phyloP scores from a whole-genome alignment of 805 yeast genomes.

The Candida methanosorbosa region DNA sequence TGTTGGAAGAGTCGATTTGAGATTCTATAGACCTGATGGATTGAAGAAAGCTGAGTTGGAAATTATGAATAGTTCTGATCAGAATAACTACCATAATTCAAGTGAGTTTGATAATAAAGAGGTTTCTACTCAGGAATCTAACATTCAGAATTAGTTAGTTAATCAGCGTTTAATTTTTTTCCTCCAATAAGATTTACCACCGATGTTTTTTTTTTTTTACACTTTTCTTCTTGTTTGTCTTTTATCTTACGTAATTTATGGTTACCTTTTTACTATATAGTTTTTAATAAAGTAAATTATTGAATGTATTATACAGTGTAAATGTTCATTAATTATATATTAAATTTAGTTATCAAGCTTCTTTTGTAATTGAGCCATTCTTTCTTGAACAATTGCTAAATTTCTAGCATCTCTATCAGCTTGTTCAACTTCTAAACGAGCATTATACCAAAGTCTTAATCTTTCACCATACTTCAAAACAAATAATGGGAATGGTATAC shows the following conservation, averaged over 20 bases:
- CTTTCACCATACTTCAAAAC: slow-evolving; percentile 48
- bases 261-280: too few species aligned
- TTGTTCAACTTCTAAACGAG: slow-evolving; percentile 36
- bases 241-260: too few species aligned
- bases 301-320: too few species aligned
- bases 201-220: not conserved
- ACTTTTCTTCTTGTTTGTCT: too few species aligned
- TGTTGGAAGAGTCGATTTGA: slow-evolving; percentile 59
- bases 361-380: too few species aligned
- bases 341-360: too few species aligned
- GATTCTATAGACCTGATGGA: slow-evolving; percentile 70
- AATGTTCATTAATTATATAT: too few species aligned
- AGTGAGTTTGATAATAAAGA: not conserved
- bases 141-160: too few species aligned
- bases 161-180: not conserved
- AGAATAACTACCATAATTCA: too few species aligned
- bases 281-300: too few species aligned
- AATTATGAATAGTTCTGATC: too few species aligned
- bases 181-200: not conserved
- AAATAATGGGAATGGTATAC: slow-evolving; percentile 57
- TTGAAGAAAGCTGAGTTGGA: slow-evolving; percentile 5
- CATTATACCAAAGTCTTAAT: slow-evolving; percentile 51
- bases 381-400: slow-evolving; percentile 24
- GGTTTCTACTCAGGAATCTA: not conserved
- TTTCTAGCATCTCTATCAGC: slow-evolving; percentile 35